phyloP scores from a whole-genome alignment of 2,329 filamentous ascomycete species.

The Samsoniella hepiali region DNA sequence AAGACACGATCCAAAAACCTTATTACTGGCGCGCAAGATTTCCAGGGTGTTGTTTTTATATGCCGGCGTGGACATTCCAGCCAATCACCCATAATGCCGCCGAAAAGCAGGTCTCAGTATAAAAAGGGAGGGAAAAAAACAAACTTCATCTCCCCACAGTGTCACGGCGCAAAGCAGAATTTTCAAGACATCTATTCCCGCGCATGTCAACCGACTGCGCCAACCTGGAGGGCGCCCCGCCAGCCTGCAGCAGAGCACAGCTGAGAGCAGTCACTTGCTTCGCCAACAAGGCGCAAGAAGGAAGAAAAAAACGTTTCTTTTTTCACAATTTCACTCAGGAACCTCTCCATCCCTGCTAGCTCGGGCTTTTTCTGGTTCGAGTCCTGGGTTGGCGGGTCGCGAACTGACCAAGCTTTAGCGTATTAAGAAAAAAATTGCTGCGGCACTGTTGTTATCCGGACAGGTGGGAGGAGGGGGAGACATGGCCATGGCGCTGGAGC shows the following conservation, averaged over 20 bases:
- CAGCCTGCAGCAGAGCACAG: conserved; percentile 1
- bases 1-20: too few relatives aligned
- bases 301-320: conserved; percentile 3
- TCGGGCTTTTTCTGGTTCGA: background rate
- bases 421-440: background rate
- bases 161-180: background rate
- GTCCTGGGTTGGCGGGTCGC: background rate
- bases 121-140: background rate
- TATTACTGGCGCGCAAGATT: too few relatives aligned
- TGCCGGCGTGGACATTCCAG: too few relatives aligned
- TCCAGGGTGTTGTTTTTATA: too few relatives aligned
- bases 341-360: background rate
- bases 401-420: conserved; percentile 2
- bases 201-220: background rate
- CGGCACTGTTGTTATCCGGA: background rate
- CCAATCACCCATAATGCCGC: too few relatives aligned
- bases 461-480: background rate
- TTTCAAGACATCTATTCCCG: background rate
- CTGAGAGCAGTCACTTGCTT: background rate
- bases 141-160: background rate
- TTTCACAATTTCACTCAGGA: background rate
- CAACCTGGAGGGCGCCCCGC: background rate
- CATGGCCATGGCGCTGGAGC: background rate
- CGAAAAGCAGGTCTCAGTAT: too few relatives aligned
- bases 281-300: background rate